Conservation (phyloP, 345 rosid species). For the Pistacia integerrima region DNA sequence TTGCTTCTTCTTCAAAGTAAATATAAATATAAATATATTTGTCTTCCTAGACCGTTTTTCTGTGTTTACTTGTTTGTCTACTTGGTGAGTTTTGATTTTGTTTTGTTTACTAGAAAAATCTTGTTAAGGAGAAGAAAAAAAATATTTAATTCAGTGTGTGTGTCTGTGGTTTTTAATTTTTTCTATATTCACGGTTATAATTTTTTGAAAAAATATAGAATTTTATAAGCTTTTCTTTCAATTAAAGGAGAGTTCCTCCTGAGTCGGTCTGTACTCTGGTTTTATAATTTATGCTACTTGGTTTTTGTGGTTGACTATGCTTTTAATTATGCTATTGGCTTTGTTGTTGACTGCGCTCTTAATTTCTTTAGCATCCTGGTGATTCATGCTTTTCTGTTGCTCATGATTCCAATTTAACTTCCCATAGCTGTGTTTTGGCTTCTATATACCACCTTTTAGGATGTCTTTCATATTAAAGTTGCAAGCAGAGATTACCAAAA, state of each 20-base stretch:
- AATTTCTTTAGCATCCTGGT: not conserved
- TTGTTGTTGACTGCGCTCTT: not conserved
- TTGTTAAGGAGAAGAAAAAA: not conserved
- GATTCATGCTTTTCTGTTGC: slow-evolving; percentile 7
- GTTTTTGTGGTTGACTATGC: not conserved
- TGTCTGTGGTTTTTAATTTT: not conserved
- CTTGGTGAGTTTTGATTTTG: not conserved
- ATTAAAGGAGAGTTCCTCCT: not conserved
- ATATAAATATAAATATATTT: not conserved
- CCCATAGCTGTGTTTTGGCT: not conserved
- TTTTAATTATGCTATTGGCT: not conserved
- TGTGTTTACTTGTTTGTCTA: not conserved
- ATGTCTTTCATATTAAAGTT: not conserved
- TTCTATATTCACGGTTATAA: not conserved
- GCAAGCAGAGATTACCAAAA: not conserved
- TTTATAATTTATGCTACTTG: not conserved
- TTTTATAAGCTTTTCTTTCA: not conserved
- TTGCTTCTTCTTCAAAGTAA: slow-evolving; percentile 59
- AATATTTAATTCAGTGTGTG: too few species aligned
- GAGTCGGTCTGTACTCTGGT: not conserved
- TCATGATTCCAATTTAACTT: not conserved
- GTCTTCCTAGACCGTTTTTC: not conserved
- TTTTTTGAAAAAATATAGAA: not conserved
- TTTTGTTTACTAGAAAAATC: not conserved
- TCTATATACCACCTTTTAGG: not conserved